Evolutionary conservation across 73 alveolate species (phyloP), one percentile per base, ranked within the genome.

Genomic region (Symbiodinium natans): DNA sequence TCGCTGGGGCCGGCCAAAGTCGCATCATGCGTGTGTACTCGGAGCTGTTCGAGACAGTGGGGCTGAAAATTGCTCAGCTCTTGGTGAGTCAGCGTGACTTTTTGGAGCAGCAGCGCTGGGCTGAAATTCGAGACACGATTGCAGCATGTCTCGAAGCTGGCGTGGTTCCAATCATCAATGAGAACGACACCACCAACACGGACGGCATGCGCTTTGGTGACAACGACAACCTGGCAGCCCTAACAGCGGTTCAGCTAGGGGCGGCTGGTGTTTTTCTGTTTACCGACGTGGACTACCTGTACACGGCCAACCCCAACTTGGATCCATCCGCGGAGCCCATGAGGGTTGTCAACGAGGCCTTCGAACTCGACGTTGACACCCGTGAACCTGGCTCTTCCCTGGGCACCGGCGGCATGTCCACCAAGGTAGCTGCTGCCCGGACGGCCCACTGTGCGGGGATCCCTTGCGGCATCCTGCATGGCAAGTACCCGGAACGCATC

Each of bases 31-130:
- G 83, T 17, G 39, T 71, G 68, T 92, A 92, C 54, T 71, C 87
- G 15, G 98, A 92, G 41, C 98, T 92, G 59, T 92, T 92, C 41
- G 98, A 74, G 87, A 92, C 89, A 15, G 98, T 92, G 41, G 90
- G 98, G 39, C 48, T 92, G 82, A 71, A 73, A 56, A 74, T 92
- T 23, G 98, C 98, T 38, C 98, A 92, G 98, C 87, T 92, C 31
- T 41, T 92, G 82, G 89, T 92, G 42, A 73, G 82, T 71, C 83
- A 71, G 83, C 34, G 41, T 19, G 83, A 71, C 33, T 75, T 33
- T 27, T 15, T 31, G 86, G 86, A 75, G 31, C 86, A 34, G 86
- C 86, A 75, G 19, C 86, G 46, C 86, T 75, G 86, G 86, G 36
- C 52, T 48, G 46, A 75, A 17, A 38, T 75, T 31, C 41, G 46